A percentile compares a stretch with the other conserved stretches of the same genome.
phyloP scores from a whole-genome alignment of 371 early-diverging fungal genomes.

The Thermomucor indicae-seudaticae region DNA sequence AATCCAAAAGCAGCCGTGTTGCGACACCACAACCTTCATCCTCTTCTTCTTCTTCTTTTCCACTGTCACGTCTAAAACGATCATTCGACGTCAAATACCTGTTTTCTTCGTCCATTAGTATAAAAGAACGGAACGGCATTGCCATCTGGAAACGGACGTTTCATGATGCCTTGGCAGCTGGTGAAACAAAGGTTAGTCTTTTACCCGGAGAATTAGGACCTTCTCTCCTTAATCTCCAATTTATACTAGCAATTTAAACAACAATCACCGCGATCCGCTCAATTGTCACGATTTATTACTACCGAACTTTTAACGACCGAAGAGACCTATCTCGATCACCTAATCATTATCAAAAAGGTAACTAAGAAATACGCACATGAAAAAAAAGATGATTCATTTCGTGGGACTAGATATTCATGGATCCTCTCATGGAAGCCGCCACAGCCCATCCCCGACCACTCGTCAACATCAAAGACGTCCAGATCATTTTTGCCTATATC shows the following conservation, averaged over 20 bases:
- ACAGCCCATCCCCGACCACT: slow-evolving; percentile 28
- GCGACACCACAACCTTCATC: background rate
- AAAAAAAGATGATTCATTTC: background rate
- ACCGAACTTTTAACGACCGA: slow-evolving; percentile 45
- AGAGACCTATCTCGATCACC: slow-evolving; percentile 39
- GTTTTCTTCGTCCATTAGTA: slow-evolving; percentile 2
- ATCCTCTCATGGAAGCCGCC: slow-evolving; percentile 39
- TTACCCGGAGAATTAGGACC: no score
- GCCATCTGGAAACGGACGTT: slow-evolving; percentile 14
- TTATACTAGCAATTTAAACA: background rate
- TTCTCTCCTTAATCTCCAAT: no score
- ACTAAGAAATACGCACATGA: background rate
- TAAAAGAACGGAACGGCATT: slow-evolving; percentile 13
- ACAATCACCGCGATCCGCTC: slow-evolving; percentile 20
- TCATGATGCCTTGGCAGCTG: no score
- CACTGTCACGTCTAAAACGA: background rate
- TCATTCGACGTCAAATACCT: slow-evolving; percentile 1
- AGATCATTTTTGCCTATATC: slow-evolving; percentile 40
- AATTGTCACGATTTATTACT: slow-evolving; percentile 36
- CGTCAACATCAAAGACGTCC: slow-evolving; percentile 31
- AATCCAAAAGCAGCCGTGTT: background rate
- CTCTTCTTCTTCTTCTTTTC: background rate
- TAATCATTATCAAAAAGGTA: slow-evolving; percentile 44
- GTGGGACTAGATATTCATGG: slow-evolving; percentile 37
- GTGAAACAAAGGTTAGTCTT: no score